phyloP scores from a whole-genome alignment of 202 grass and related monocot genomes.

The Carex sylvatica region DNA sequence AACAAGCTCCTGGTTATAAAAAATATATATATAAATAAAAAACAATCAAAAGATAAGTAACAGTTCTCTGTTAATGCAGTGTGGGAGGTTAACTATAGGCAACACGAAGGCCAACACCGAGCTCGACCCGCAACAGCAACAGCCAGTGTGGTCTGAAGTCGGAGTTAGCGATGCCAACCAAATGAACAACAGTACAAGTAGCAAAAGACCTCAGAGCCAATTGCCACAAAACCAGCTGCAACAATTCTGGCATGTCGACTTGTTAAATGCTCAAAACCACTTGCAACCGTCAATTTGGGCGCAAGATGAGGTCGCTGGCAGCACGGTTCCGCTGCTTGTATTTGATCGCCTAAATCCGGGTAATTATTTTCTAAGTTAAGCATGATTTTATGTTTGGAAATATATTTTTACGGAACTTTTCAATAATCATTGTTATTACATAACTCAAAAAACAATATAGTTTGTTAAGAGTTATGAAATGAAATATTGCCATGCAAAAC shows the following conservation, averaged over 20 bases:
- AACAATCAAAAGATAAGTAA: no score
- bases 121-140: slow-evolving; percentile 1
- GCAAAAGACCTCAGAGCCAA: neutral
- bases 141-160: neutral
- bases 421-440: neutral
- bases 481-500: neutral
- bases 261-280: neutral
- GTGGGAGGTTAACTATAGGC: slow-evolving; percentile 1
- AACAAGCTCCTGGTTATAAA: neutral
- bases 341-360: neutral
- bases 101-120: neutral
- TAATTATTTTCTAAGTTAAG: neutral
- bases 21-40: no score
- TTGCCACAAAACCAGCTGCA: neutral
- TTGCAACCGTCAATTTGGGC: neutral
- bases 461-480: neutral
- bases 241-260: slow-evolving; percentile 12
- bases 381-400: neutral
- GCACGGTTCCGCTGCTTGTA: neutral
- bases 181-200: neutral
- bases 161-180: neutral
- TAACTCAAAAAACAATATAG: neutral
- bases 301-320: neutral
- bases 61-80: slow-evolving; percentile 2
- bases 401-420: neutral